Percentiles rank a stretch among this genome's conserved stretches.
Evolutionary conservation across 176 grass and related monocot species (phyloP).

Genomic region (Raddia distichophylla): DNA sequence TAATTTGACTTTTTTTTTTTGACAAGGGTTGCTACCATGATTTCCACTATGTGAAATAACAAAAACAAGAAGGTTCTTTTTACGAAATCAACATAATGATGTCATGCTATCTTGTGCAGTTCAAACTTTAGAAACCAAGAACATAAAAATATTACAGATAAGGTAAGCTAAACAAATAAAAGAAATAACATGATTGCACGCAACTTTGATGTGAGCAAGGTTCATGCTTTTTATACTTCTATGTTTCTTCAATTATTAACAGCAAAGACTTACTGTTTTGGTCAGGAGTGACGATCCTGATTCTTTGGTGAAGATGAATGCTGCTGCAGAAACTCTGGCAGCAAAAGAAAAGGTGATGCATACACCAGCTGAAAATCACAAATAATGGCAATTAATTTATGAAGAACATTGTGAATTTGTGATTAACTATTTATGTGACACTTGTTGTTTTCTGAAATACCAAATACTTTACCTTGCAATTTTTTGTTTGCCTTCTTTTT

Average conservation of each 20-base stretch:
- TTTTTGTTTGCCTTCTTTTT: conserved; percentile 1
- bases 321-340: conserved; percentile 67
- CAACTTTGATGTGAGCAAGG: conserved; percentile 12
- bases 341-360: conserved; percentile 79
- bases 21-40: too few relatives aligned
- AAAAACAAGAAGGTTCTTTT: too few relatives aligned
- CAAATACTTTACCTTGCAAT: background rate
- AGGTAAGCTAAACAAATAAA: too few relatives aligned
- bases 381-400: conserved; percentile 26
- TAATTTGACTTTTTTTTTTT: too few relatives aligned
- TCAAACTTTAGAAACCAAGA: too few relatives aligned
- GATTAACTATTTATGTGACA: background rate
- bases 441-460: conserved; percentile 6
- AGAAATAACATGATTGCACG: background rate
- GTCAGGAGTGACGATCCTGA: conserved; percentile 60
- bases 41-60: too few relatives aligned
- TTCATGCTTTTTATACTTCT: conserved; percentile 7
- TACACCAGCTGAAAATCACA: conserved; percentile 8
- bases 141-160: too few relatives aligned
- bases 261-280: conserved; percentile 31
- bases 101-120: too few relatives aligned
- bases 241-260: conserved; percentile 3
- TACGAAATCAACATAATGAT: too few relatives aligned
- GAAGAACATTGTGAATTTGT: background rate
- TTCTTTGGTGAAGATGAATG: conserved; percentile 69